Evolutionary conservation across 2,329 filamentous ascomycete species (phyloP).

Genomic region (Pseudocercospora crystallina): DNA sequence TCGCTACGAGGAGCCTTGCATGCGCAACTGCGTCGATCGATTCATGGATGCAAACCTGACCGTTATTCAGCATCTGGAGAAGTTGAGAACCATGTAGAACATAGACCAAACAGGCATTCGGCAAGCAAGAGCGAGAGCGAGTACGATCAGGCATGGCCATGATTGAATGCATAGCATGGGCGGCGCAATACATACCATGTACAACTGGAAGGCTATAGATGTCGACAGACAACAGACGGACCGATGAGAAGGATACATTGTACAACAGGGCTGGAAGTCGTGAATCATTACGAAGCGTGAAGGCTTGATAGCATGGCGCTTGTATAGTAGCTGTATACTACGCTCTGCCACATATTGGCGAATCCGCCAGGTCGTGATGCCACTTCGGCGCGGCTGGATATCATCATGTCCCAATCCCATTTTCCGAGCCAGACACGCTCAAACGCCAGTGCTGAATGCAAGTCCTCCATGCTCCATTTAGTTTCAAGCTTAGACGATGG

Average conservation of each 20-base stretch:
- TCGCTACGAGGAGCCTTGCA: slow-evolving; percentile 74
- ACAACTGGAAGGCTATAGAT: no score
- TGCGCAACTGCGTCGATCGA: slow-evolving; percentile 89
- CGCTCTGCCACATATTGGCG: slow-evolving; percentile 11
- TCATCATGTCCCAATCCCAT: background rate
- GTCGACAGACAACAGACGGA: no score
- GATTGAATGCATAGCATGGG: no score
- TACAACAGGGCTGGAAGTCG: no score
- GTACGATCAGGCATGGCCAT: no score
- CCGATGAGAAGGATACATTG: no score
- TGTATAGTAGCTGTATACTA: slow-evolving; percentile 21
- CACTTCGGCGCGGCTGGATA: background rate
- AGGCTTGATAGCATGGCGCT: slow-evolving; percentile 22
- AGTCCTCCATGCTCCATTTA: slow-evolving; percentile 24
- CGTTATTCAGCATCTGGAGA: slow-evolving; percentile 82
- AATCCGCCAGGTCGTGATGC: slow-evolving; percentile 10
- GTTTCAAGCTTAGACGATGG: slow-evolving; percentile 73
- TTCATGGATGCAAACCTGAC: slow-evolving; percentile 87
- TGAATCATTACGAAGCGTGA: background rate
- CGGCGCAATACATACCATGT: no score
- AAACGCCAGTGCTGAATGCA: slow-evolving; percentile 35
- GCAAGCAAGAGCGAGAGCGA: no score
- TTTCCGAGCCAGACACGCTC: slow-evolving; percentile 14
- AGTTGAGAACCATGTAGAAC: slow-evolving; percentile 39
- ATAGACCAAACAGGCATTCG: no score